A percentile compares a stretch with the other conserved stretches of the same genome.
Conservation (phyloP, 2,329 filamentous ascomycete species). For the Ophiostoma fasciatum region DNA sequence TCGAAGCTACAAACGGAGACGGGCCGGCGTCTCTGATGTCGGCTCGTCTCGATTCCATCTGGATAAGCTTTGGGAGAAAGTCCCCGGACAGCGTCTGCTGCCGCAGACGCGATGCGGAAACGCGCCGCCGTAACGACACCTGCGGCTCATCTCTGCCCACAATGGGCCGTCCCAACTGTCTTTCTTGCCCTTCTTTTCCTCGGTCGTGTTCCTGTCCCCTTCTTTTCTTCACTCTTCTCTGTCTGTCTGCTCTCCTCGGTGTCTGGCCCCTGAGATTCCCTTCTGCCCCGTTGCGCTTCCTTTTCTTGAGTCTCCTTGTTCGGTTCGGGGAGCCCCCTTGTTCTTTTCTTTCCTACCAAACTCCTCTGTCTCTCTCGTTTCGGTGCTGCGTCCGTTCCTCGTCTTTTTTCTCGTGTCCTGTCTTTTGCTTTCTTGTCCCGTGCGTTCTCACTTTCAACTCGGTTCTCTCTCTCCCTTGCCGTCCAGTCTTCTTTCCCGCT, state of each 20-base stretch:
- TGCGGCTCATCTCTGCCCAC: constrained; percentile 66
- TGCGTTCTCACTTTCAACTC: constrained; percentile 2
- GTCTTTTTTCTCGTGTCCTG: background rate
- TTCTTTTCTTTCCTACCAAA: constrained; percentile 3
- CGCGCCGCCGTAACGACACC: constrained; percentile 99
- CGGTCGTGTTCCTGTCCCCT: constrained; percentile 27
- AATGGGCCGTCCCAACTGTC: background rate
- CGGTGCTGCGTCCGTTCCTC: background rate
- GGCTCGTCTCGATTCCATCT: constrained; percentile 20
- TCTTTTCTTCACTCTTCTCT: too few species aligned
- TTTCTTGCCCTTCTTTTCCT: background rate
- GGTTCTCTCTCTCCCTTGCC: background rate
- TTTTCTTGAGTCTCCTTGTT: constrained; percentile 5
- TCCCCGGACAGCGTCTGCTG: constrained; percentile 71
- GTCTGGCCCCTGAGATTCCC: too few species aligned
- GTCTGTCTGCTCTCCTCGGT: background rate
- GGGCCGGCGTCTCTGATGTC: constrained; percentile 20
- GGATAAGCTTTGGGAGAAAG: constrained; percentile 97
- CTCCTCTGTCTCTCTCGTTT: background rate
- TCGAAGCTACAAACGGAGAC: constrained; percentile 96
- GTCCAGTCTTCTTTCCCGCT: constrained; percentile 2
- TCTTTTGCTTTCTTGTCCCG: background rate
- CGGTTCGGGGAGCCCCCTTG: constrained; percentile 2
- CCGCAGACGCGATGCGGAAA: constrained; percentile 87
- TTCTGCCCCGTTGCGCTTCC: constrained; percentile 1